Evolutionary conservation across 176 grass and related monocot genomes (phyloP).

Genomic region (Oryza rufipogon): DNA sequence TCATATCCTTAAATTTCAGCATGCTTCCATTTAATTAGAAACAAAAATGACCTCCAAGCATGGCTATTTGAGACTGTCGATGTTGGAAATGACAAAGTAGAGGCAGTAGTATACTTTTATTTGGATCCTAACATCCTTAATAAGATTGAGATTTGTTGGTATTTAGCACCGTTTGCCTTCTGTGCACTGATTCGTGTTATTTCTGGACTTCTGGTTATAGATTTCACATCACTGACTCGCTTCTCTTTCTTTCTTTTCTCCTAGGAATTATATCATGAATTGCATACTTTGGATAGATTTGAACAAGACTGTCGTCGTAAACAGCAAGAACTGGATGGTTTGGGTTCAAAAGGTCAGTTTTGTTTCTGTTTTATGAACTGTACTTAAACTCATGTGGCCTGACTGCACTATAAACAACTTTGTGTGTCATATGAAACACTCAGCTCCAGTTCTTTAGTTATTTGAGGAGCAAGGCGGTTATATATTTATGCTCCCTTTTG

Average conservation of each 20-base stretch:
- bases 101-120: slow-evolving; percentile 16
- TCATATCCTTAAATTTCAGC: neutral
- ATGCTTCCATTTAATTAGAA: neutral
- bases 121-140: slow-evolving; percentile 12
- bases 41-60: neutral
- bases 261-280: slow-evolving; percentile 98
- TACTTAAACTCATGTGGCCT: slow-evolving; percentile 23
- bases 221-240: slow-evolving; percentile 26
- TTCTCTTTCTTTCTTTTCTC: slow-evolving; percentile 21
- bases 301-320: slow-evolving; percentile 77
- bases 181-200: slow-evolving; percentile 25
- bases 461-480: slow-evolving; percentile 17
- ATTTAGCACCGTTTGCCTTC: neutral
- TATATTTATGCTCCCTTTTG: neutral
- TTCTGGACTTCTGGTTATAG: slow-evolving; percentile 9
- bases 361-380: slow-evolving; percentile 15
- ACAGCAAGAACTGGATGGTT: slow-evolving; percentile 70
- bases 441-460: neutral
- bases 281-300: slow-evolving; percentile 94
- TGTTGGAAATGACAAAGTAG: neutral
- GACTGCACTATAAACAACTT: slow-evolving; percentile 16
- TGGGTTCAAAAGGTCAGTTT: slow-evolving; percentile 75
- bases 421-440: neutral
- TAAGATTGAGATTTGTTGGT: neutral
- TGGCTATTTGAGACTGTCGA: slow-evolving; percentile 8